Conservation (phyloP, 169 alveolate species). For the Condylostoma magnum region DNA sequence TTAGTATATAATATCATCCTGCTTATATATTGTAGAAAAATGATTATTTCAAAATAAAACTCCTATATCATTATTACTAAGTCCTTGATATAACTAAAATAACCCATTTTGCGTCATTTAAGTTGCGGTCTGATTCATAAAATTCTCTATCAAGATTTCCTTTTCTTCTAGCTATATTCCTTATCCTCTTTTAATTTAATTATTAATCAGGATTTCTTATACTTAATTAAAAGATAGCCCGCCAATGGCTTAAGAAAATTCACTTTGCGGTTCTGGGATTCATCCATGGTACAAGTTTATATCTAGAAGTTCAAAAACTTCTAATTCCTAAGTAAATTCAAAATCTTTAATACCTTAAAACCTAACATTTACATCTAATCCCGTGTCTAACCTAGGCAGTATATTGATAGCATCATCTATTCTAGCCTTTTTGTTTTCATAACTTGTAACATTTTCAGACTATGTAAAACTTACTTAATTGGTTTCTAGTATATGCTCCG, state of each 20-base stretch:
- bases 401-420: slow-evolving; percentile 11
- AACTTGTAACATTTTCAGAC: neutral
- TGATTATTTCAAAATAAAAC: slow-evolving; percentile 33
- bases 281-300: slow-evolving; percentile 9
- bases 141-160: neutral
- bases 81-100: neutral
- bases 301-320: slow-evolving; percentile 26
- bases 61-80: neutral
- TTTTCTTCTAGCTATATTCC: neutral
- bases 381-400: slow-evolving; percentile 18
- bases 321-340: slow-evolving; percentile 32
- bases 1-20: neutral
- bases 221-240: slow-evolving; percentile 15
- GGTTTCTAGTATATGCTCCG: neutral
- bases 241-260: neutral
- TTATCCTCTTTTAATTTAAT: neutral
- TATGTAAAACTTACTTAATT: neutral
- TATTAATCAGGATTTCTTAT: neutral
- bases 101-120: slow-evolving; percentile 26
- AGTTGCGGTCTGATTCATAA: neutral
- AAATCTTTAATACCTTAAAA: slow-evolving; percentile 6
- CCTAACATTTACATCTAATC: slow-evolving; percentile 33
- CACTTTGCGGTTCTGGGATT: neutral
- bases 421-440: neutral
- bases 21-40: slow-evolving; percentile 27